Base-by-base conservation (phyloP, 2,329 filamentous ascomycete genomes). In the Boeremia exigua region DNA sequence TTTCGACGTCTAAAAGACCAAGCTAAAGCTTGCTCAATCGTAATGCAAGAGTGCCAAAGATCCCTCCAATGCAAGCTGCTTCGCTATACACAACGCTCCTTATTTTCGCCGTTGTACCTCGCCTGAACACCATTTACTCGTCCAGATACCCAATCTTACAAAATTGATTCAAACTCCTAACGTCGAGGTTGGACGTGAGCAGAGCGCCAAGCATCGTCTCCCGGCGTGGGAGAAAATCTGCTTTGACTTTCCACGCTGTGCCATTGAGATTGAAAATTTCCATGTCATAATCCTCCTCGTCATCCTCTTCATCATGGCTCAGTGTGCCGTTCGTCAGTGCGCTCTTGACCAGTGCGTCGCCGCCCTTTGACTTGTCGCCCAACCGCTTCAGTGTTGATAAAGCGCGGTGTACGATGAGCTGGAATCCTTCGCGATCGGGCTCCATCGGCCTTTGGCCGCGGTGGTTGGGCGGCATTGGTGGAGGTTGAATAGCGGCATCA, bases 381-480 rank as follows among this genome's bases (percentile, higher is more conserved):
- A 82, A 59, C 7, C 79, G 71, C 59, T 77, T 77, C 50, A 82
- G 70, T 73, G 81, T 81, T 11, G 72, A 75, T 5, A 82, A 59
- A 8, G 79, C 79, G 6, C 80, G 77, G 54, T 79, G 76, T 0
- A 79, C 76, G 36, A 78, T 75, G 33, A 74, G 70, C 11, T 74
- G 73, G 48, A 74, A 77, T 28, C 72, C 75, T 51, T 71, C 68
- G 9, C 66, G 62, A 53, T 73, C 69, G 19, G 69, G 70, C 7
- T 73, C 71, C 62, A 75, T 69, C 28, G 67, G 67, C 38, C 65
- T 61, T 57, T 69, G 71, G 10, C 67, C 68, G 45, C 70, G 69
- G n/a, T 66, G 68, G 27, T 68, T 62, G 19, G 66, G 66, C 52
- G 65, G 72, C 3, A 62, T 63, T 17, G 66, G 70, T 17, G 65